Percentiles rank a stretch among this genome's conserved stretches.
Evolutionary conservation across 2,329 filamentous ascomycete genomes (phyloP).

Genomic region (Cercospora brassicicola): DNA sequence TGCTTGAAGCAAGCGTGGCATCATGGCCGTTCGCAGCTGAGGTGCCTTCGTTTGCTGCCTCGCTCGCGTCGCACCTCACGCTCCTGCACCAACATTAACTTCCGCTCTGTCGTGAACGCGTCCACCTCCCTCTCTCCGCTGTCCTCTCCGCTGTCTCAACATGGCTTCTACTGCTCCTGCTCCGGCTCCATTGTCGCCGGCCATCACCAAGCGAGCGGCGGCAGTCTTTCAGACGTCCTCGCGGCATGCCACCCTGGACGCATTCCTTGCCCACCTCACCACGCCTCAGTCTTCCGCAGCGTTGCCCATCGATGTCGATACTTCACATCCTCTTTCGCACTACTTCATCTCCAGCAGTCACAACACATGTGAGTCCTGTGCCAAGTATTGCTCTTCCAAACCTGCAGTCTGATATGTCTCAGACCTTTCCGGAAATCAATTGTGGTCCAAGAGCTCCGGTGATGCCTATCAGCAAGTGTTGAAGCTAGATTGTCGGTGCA

Average conservation of each 20-base stretch:
- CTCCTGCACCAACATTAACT: not conserved
- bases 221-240: constrained; percentile 23
- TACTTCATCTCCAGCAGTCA: constrained; percentile 96
- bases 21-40: not conserved
- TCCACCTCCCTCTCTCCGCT: not conserved
- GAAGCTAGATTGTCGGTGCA: constrained; percentile 75
- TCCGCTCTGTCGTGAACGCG: not conserved
- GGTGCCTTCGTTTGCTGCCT: not conserved
- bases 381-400: constrained; percentile 55
- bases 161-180: not conserved
- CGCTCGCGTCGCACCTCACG: not conserved
- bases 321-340: constrained; percentile 66
- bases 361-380: constrained; percentile 76
- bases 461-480: constrained; percentile 74
- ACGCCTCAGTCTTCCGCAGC: constrained; percentile 23
- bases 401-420: constrained; percentile 59
- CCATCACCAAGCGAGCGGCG: constrained; percentile 32
- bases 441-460: constrained; percentile 72
- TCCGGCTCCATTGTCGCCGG: constrained; percentile 5
- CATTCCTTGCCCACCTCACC: constrained; percentile 47
- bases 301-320: constrained; percentile 30
- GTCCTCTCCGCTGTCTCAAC: not conserved
- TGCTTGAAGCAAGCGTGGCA: not conserved
- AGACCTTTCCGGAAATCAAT: constrained; percentile 74
- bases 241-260: constrained; percentile 36